Evolutionary conservation across 805 yeast genomes (phyloP).

Genomic region (Kodamaea lidongshanica): DNA sequence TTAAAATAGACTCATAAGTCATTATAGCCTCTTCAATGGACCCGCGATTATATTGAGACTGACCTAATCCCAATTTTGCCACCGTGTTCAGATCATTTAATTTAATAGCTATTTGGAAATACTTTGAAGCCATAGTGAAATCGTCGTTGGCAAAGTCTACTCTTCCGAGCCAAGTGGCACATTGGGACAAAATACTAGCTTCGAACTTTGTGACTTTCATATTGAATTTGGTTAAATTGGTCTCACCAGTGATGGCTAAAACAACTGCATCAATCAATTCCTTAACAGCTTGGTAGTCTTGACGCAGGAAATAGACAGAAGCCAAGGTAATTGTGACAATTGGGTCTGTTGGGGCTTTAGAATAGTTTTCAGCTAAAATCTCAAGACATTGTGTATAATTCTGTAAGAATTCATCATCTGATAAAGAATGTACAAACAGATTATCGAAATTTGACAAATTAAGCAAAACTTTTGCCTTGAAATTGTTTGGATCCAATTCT

Average conservation of each 20-base stretch:
- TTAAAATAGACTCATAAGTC: constrained; percentile 70
- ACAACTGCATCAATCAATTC: constrained; percentile 36
- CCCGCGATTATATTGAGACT: constrained; percentile 70
- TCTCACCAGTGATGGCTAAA: constrained; percentile 5
- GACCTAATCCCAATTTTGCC: constrained; percentile 80
- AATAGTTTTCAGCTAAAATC: constrained; percentile 15
- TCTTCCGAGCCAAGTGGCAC: constrained; percentile 78
- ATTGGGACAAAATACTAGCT: constrained; percentile 29
- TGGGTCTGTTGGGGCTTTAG: constrained; percentile 32
- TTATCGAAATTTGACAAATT: constrained; percentile 64
- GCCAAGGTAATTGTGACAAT: constrained; percentile 63
- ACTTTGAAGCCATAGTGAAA: constrained; percentile 61
- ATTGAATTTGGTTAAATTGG: constrained; percentile 10
- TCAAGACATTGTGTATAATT: constrained; percentile 56
- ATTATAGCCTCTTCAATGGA: constrained; percentile 77
- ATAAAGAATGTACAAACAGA: constrained; percentile 49
- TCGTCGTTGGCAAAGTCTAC: constrained; percentile 57
- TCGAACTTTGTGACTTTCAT: constrained; percentile 23
- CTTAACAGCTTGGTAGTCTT: constrained; percentile 52
- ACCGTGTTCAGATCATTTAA: constrained; percentile 58
- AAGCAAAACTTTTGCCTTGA: constrained; percentile 58
- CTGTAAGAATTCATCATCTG: constrained; percentile 55
- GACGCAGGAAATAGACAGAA: constrained; percentile 64
- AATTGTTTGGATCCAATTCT: constrained; percentile 55
- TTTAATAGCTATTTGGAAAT: constrained; percentile 66